These are phyloP conservation scores for Salix koriyanagi DNA, from an alignment of 345 rosid genomes.

Conservation along the genomic window DNA sequence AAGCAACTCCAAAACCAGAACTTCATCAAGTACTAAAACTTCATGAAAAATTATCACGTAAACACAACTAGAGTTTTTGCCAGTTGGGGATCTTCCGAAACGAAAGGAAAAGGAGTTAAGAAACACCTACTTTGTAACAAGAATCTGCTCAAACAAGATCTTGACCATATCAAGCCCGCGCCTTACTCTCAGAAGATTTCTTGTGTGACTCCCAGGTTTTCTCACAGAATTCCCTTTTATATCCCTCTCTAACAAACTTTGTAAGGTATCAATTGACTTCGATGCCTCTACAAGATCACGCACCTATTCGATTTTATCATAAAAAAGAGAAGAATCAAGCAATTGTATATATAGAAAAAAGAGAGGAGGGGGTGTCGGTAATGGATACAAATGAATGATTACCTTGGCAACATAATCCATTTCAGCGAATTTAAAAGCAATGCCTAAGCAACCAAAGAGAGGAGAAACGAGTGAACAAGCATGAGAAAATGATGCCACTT, in stretches of 20 bases:
- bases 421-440: slow-evolving; percentile 96
- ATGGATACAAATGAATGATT: neutral
- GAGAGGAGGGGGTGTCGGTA: neutral
- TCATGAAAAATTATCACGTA: neutral
- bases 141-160: slow-evolving; percentile 73
- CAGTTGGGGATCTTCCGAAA: neutral
- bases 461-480: slow-evolving; percentile 93
- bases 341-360: neutral
- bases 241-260: slow-evolving; percentile 59
- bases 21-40: neutral
- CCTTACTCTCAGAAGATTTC: slow-evolving; percentile 88
- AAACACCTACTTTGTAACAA: slow-evolving; percentile 55
- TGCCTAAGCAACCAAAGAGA: slow-evolving; percentile 82
- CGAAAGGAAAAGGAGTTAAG: neutral
- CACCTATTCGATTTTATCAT: slow-evolving; percentile 43
- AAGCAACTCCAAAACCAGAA: neutral
- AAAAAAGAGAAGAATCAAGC: neutral
- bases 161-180: slow-evolving; percentile 95
- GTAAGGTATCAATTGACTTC: slow-evolving; percentile 51
- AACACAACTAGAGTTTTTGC: neutral
- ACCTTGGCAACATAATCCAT: slow-evolving; percentile 97
- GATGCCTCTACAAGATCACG: slow-evolving; percentile 71
- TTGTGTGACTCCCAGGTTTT: slow-evolving; percentile 79
- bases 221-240: slow-evolving; percentile 44
- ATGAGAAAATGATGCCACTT: slow-evolving; percentile 65